Percentiles rank a stretch among this genome's conserved stretches.
phyloP scores from a whole-genome alignment of 2,329 filamentous ascomycete genomes.

The Fusarium hostae region DNA sequence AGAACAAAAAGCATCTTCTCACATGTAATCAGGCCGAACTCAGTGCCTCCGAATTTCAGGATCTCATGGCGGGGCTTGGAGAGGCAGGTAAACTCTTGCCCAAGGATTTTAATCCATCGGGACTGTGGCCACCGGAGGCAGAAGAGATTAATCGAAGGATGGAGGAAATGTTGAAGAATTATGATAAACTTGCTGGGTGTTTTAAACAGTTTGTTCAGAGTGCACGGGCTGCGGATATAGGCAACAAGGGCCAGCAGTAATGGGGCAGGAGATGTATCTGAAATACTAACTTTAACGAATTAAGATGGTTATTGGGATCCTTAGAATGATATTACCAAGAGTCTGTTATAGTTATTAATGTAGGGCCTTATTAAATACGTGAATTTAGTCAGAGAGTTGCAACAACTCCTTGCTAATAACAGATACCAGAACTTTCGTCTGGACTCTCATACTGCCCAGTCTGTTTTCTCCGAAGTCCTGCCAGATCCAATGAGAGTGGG shows the following conservation, averaged over 20 bases:
- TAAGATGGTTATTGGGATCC: too few relatives aligned
- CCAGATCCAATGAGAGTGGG: too few relatives aligned
- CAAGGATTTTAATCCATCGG: neutral
- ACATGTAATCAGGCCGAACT: neutral
- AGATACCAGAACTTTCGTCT: too few relatives aligned
- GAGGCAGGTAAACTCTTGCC: neutral
- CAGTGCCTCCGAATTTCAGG: neutral
- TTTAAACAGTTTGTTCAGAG: slow-evolving; percentile 18
- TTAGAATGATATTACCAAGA: too few relatives aligned
- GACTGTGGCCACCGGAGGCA: slow-evolving; percentile 8
- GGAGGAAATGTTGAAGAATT: neutral
- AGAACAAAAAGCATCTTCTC: neutral
- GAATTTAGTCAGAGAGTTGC: too few relatives aligned
- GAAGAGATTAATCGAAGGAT: neutral
- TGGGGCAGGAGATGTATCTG: rapidly evolving
- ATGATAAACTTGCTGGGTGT: neutral
- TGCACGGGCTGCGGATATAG: neutral
- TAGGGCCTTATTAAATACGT: too few relatives aligned
- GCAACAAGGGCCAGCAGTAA: neutral
- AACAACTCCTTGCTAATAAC: too few relatives aligned
- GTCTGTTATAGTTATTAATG: too few relatives aligned
- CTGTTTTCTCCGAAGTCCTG: too few relatives aligned
- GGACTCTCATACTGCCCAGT: too few relatives aligned
- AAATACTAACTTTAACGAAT: neutral
- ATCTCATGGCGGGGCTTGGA: neutral